These are phyloP conservation scores for Wickerhamomyces sp. DNA, from an alignment of 1,139 yeast species.

Conservation along the genomic window DNA sequence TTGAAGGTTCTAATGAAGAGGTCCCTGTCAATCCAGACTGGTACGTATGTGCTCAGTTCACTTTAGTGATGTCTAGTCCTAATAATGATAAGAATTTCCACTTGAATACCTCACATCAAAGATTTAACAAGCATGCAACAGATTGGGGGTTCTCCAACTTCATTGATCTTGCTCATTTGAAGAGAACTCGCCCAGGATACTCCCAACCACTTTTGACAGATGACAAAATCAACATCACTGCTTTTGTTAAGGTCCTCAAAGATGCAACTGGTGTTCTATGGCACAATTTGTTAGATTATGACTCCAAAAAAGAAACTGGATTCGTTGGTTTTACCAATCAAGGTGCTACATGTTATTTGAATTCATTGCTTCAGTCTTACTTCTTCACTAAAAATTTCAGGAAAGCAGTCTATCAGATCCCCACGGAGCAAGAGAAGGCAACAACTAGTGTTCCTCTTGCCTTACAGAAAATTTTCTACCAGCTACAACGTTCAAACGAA, in stretches of 20 bases:
- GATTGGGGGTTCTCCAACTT: slow-evolving; percentile 97
- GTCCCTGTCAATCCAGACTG: slow-evolving; percentile 46
- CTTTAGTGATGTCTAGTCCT: slow-evolving; percentile 82
- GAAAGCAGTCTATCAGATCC: slow-evolving; percentile 82
- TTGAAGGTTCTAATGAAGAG: slow-evolving; percentile 27
- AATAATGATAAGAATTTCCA: slow-evolving; percentile 55
- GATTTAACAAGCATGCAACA: slow-evolving; percentile 70
- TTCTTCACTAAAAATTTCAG: slow-evolving; percentile 82
- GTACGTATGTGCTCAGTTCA: slow-evolving; percentile 90
- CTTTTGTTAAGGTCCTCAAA: slow-evolving; percentile 68
- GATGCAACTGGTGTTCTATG: slow-evolving; percentile 94
- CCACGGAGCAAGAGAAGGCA: slow-evolving; percentile 58
- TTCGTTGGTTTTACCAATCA: slow-evolving; percentile 91
- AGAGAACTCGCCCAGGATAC: slow-evolving; percentile 25
- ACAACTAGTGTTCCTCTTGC: slow-evolving; percentile 70
- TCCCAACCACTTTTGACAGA: slow-evolving; percentile 42
- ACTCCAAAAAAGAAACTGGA: slow-evolving; percentile 84
- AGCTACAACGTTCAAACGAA: slow-evolving; percentile 62
- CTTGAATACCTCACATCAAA: slow-evolving; percentile 68
- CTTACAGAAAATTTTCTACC: slow-evolving; percentile 80
- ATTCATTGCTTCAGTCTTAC: slow-evolving; percentile 85
- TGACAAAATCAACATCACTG: slow-evolving; percentile 65
- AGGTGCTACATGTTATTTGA: slow-evolving; percentile 96
- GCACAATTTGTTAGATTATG: slow-evolving; percentile 82
- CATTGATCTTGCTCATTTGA: slow-evolving; percentile 51